Evolutionary conservation across 352 stramenopile species (phyloP).

Genomic region (Phytophthora constricta): DNA sequence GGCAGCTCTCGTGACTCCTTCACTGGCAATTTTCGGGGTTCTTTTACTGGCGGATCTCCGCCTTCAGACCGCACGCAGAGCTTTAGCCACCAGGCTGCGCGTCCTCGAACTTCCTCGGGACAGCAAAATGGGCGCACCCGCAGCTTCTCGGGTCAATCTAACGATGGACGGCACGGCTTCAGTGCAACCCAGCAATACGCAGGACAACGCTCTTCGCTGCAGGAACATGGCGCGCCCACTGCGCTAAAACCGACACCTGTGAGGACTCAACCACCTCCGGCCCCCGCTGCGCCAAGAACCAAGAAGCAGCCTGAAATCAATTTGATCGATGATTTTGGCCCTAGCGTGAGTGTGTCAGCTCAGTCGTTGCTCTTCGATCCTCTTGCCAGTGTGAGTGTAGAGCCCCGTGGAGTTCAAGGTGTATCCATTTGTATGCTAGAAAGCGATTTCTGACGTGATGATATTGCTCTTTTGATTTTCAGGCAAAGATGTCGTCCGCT

Average conservation of each 20-base stretch:
- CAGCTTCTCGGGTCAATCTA: conserved; percentile 38
- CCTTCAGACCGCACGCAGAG: conserved; percentile 34
- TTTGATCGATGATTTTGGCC: conserved; percentile 75
- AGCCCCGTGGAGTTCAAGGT: too few relatives aligned
- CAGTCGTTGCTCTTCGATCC: conserved; percentile 82
- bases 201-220: conserved; percentile 37
- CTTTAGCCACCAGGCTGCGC: conserved; percentile 27
- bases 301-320: conserved; percentile 77
- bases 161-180: conserved; percentile 24
- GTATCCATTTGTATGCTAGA: background rate
- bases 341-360: conserved; percentile 64
- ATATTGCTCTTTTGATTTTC: conserved; percentile 7
- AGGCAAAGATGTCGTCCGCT: conserved; percentile 39
- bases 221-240: conserved; percentile 30
- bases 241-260: conserved; percentile 5
- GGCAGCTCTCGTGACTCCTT: conserved; percentile 36
- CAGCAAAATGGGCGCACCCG: conserved; percentile 33
- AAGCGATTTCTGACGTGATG: conserved; percentile 23
- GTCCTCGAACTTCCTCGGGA: conserved; percentile 20
- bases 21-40: conserved; percentile 25
- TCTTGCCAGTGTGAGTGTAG: conserved; percentile 62
- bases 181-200: conserved; percentile 20
- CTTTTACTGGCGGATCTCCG: conserved; percentile 24
- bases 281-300: conserved; percentile 30
- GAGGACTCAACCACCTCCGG: conserved; percentile 23